phyloP scores from a whole-genome alignment of 495 filamentous ascomycete genomes.

The Aspergillus hancockii region DNA sequence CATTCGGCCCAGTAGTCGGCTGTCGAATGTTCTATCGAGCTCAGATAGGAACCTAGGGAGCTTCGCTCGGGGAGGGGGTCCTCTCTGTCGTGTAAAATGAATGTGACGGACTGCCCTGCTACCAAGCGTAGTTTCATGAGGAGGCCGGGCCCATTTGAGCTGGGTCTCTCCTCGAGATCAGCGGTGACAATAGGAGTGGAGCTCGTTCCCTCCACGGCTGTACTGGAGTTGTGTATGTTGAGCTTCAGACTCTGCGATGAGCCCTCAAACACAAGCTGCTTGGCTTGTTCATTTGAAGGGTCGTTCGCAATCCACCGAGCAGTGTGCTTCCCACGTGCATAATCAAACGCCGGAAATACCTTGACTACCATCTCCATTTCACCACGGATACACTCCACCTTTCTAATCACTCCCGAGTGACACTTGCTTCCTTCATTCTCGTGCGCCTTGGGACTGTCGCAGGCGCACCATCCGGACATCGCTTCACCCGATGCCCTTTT shows the following conservation, averaged over 20 bases:
- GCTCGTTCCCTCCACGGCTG: conserved; percentile 31
- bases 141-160: conserved; percentile 60
- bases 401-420: conserved; percentile 56
- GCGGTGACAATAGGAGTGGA: conserved; percentile 25
- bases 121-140: conserved; percentile 54
- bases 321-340: conserved; percentile 59
- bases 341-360: conserved; percentile 71
- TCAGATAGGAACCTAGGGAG: conserved; percentile 53
- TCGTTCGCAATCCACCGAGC: conserved; percentile 32
- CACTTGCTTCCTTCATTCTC: conserved; percentile 40
- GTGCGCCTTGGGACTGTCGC: conserved; percentile 24
- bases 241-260: conserved; percentile 58
- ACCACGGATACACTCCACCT: conserved; percentile 69
- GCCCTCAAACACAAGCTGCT: conserved; percentile 63
- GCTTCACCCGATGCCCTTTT: conserved; percentile 25
- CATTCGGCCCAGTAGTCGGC: conserved; percentile 69
- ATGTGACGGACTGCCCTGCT: conserved; percentile 67
- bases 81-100: conserved; percentile 58
- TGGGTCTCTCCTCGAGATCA: conserved; percentile 48
- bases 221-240: conserved; percentile 60
- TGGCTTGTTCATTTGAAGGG: conserved; percentile 45
- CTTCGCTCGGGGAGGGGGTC: conserved; percentile 43
- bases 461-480: conserved; percentile 40
- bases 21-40: conserved; percentile 63
- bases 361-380: conserved; percentile 61